phyloP scores from a whole-genome alignment of 169 alveolate genomes.

The Plasmodium billcollinsi region DNA sequence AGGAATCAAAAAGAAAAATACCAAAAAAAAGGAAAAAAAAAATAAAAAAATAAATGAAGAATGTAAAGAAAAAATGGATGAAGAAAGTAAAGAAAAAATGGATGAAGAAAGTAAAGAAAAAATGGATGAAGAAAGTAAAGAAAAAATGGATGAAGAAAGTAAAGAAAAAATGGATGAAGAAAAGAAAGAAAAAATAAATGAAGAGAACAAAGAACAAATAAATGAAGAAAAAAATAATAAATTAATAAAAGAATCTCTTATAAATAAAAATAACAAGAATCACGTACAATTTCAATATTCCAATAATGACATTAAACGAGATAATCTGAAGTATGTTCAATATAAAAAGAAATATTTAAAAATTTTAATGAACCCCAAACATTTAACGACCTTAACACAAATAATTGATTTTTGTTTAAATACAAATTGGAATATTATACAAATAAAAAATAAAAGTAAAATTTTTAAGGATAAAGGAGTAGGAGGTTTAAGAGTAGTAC shows the following conservation, averaged over 20 bases:
- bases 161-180: neutral
- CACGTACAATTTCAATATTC: neutral
- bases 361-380: slow-evolving; percentile 56
- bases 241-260: no score
- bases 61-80: no score
- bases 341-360: slow-evolving; percentile 3
- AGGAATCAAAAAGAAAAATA: no score
- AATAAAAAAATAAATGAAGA: no score
- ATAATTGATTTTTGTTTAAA: slow-evolving; percentile 60
- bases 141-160: neutral
- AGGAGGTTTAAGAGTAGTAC: slow-evolving; percentile 85
- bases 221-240: neutral
- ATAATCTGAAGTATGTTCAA: neutral
- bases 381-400: slow-evolving; percentile 75
- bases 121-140: no score
- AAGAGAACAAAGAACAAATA: neutral
- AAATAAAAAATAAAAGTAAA: slow-evolving; percentile 34
- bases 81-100: no score
- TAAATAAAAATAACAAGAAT: no score
- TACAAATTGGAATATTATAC: slow-evolving; percentile 65
- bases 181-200: neutral
- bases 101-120: no score
- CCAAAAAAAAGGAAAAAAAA: no score
- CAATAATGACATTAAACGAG: neutral
- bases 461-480: slow-evolving; percentile 77